Base-by-base conservation (phyloP, 345 rosid genomes). In the Pistacia vera region DNA sequence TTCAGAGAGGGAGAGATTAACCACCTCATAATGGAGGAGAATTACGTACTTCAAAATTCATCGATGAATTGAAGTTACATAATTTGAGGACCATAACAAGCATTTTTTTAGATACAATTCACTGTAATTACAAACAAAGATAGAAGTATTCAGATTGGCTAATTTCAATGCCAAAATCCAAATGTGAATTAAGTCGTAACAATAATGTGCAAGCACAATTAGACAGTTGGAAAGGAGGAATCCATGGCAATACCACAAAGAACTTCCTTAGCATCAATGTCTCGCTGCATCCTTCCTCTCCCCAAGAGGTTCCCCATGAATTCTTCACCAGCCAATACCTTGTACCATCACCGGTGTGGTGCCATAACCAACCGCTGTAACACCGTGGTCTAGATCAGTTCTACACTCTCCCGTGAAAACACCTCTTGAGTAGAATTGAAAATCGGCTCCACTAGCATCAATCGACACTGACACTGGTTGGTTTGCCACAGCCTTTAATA, bases 271-370 rank as follows among this genome's bases (percentile, higher is more conserved):
- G 80, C 68, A 1, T 28, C 55, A 5, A 73, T 59, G 52, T 69
- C 85, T 68, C 83, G 70, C 66, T 73, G 60, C 78, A 79, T 83
- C 74, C 85, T 51, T 69, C 11, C 25, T 83, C 83, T 7, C 81
- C 83, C 83, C 85, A 83, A 3, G 52, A 17, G 6, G 30, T 28
- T 0, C 89, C 89, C 89, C 88, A 83, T 2, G 86, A 83, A 44
- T 84, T 80, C 72, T 82, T 86, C 25, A 82, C 77, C 28, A 84
- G 36, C 90, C 87, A 82, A 72, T 84, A 84, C 54, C 80, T 80
- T 4, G 46, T 77, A 0, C 86, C 84, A 25, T 64, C 35, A 13
- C 55, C 51, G 8, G 38, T 61, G 0, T 61, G 0, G 54, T 35
- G 1, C 83, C 88, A 38, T 84, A 86, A 4, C 90, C 90, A 25